A percentile compares a stretch with the other conserved stretches of the same genome.
phyloP scores from a whole-genome alignment of 805 yeast species.

The Dipodascus albidus region DNA sequence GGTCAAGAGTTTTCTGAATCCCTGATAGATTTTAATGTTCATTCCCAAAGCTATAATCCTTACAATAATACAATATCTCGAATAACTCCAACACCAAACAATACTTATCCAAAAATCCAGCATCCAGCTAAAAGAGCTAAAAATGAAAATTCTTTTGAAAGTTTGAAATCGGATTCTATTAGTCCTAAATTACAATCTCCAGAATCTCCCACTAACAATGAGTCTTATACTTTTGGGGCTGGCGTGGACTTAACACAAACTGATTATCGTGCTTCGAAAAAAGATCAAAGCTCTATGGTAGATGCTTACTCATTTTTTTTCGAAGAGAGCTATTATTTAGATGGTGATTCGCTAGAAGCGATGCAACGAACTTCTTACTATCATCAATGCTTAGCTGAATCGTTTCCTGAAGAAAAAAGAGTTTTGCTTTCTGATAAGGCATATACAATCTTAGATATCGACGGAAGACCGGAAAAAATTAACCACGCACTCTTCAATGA shows the following conservation, averaged over 20 bases:
- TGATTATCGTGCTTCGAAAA: constrained; percentile 2
- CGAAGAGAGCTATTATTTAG: neutral
- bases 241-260: neutral
- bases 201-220: too few relatives aligned
- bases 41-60: neutral
- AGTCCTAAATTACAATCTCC: too few relatives aligned
- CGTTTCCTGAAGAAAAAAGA: neutral
- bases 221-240: too few relatives aligned
- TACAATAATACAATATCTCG: neutral
- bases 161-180: too few relatives aligned
- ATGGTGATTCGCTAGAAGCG: neutral
- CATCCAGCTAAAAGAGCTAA: too few relatives aligned
- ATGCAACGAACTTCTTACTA: neutral
- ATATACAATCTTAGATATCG: constrained; percentile 4
- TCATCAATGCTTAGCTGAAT: neutral
- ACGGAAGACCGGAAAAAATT: neutral
- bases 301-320: neutral
- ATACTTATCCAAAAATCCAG: too few relatives aligned
- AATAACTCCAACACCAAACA: neutral
- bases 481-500: neutral
- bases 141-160: too few relatives aligned
- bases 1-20: constrained; percentile 2
- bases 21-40: neutral
- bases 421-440: neutral
- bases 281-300: neutral